phyloP scores from a whole-genome alignment of 306 rosid species.

The Clitoria ternatea region DNA sequence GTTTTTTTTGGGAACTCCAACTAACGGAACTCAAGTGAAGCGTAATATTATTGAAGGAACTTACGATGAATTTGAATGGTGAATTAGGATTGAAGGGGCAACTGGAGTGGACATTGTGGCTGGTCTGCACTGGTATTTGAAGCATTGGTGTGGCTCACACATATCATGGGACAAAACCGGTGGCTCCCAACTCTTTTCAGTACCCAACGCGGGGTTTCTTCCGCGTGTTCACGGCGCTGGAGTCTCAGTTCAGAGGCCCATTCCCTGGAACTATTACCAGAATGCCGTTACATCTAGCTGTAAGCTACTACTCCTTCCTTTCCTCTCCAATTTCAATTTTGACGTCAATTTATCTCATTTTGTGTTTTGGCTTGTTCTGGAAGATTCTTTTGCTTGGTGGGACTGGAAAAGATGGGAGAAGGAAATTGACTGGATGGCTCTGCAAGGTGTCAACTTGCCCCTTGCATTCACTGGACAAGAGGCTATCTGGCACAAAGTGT shows the following conservation, averaged over 20 bases:
- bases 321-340: constrained; percentile 9
- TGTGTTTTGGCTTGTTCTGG: constrained; percentile 12
- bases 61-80: constrained; percentile 16
- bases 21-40: no score
- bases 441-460: constrained; percentile 85
- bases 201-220: constrained; percentile 54
- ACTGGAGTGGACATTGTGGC: constrained; percentile 80
- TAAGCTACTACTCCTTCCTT: constrained; percentile 36
- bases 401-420: constrained; percentile 93
- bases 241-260: constrained; percentile 55
- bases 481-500: constrained; percentile 90
- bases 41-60: no score
- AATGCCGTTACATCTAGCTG: constrained; percentile 94
- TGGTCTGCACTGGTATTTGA: constrained; percentile 85
- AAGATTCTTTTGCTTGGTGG: constrained; percentile 93
- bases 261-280: constrained; percentile 87
- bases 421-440: constrained; percentile 98
- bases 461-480: constrained; percentile 93
- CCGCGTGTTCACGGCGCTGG: constrained; percentile 51
- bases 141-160: constrained; percentile 72
- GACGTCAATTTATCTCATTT: neutral
- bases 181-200: constrained; percentile 61
- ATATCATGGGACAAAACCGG: constrained; percentile 95
- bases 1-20: no score
- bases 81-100: constrained; percentile 55